Percentiles rank a stretch among this genome's conserved stretches.
These are phyloP conservation scores for Fomitopsis palustris DNA, from an alignment of 1,284 basidiomycete species.

Conservation along the genomic window DNA sequence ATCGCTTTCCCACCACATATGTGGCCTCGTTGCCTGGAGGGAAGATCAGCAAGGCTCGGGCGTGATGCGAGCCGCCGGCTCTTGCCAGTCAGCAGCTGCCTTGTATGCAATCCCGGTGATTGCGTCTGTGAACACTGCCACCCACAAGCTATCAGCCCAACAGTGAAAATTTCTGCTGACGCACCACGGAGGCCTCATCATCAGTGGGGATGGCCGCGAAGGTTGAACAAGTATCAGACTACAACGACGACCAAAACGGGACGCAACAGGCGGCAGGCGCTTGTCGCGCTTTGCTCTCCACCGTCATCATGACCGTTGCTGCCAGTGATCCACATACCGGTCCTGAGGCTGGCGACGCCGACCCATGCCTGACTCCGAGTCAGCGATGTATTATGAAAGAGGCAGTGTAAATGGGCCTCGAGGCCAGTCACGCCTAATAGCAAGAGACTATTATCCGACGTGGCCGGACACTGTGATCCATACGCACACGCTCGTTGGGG, in stretches of 20 bases:
- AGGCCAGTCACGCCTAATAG: background rate
- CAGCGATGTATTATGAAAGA: background rate
- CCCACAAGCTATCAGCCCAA: background rate
- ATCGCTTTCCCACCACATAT: too few relatives aligned
- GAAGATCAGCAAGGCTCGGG: too few relatives aligned
- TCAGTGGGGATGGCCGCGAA: background rate
- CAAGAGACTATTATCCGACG: background rate
- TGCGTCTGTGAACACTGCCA: too few relatives aligned
- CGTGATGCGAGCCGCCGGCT: too few relatives aligned
- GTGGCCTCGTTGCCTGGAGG: too few relatives aligned
- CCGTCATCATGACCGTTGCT: background rate
- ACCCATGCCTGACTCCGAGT: background rate
- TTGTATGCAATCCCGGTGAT: too few relatives aligned
- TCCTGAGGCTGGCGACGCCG: background rate
- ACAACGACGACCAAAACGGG: background rate
- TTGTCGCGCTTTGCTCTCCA: background rate
- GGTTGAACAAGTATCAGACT: background rate
- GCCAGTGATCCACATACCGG: background rate
- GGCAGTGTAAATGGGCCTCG: background rate
- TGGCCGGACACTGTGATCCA: background rate
- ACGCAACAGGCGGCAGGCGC: background rate
- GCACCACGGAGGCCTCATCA: background rate
- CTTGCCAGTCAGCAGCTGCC: too few relatives aligned
- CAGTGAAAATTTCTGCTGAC: background rate
- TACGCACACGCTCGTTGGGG: background rate